Percentiles rank a stretch among this genome's conserved stretches.
Evolutionary conservation across 257 asterid species (phyloP).

Genomic region (Echium plantagineum): DNA sequence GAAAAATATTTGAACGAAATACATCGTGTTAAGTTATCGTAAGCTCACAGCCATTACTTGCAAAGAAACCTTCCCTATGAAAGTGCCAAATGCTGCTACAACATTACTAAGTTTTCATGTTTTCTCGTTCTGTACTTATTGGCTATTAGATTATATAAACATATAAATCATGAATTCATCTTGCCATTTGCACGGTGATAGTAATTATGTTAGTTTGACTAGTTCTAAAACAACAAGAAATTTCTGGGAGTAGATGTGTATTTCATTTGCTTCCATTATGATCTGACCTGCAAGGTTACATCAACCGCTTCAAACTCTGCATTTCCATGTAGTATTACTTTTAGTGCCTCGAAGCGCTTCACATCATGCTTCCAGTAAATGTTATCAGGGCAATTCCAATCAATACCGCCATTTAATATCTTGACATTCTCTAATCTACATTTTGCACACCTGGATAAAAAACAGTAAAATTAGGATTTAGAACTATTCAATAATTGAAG

Average conservation of each 20-base stretch:
- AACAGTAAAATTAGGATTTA: conserved; percentile 11
- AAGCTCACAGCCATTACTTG: no score
- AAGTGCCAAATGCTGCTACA: no score
- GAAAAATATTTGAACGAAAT: no score
- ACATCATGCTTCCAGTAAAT: conserved; percentile 94
- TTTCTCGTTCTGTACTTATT: not conserved
- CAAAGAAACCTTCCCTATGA: not conserved
- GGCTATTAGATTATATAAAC: no score
- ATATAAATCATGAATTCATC: no score
- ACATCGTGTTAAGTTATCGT: no score
- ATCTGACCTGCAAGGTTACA: conserved; percentile 65
- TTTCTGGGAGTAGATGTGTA: not conserved
- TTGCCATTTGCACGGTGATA: not conserved
- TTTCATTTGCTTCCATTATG: conserved; percentile 5
- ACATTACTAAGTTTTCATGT: not conserved
- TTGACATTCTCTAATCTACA: conserved; percentile 75
- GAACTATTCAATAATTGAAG: conserved; percentile 9
- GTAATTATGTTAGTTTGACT: not conserved
- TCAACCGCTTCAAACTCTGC: conserved; percentile 91
- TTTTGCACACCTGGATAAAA: conserved; percentile 58
- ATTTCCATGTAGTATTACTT: conserved; percentile 81
- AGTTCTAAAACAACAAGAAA: not conserved
- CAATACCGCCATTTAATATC: conserved; percentile 67
- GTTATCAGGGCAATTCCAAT: conserved; percentile 72
- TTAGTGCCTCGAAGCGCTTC: conserved; percentile 65